phyloP scores from a whole-genome alignment of 345 rosid genomes.

The Excoecaria cochinchinensis region DNA sequence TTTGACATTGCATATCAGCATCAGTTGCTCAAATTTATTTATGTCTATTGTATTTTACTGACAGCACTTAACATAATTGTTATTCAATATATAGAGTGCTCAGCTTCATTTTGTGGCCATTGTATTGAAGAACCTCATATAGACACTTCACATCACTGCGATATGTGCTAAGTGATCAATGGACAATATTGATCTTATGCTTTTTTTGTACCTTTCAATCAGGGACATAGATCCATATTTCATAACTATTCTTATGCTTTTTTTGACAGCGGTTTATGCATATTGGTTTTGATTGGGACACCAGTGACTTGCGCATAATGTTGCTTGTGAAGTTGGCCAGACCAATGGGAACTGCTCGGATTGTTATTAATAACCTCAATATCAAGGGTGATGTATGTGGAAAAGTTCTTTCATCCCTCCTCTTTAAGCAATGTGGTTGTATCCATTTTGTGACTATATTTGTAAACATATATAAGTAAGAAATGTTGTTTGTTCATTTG shows the following conservation, averaged over 20 bases:
- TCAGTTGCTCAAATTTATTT: not conserved
- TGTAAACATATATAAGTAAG: not conserved
- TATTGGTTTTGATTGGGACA: slow-evolving; percentile 84
- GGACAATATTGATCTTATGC: slow-evolving; percentile 7
- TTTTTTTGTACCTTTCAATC: not conserved
- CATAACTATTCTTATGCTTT: slow-evolving; percentile 9
- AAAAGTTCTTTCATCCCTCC: not conserved
- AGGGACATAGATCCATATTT: slow-evolving; percentile 12
- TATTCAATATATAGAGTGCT: not conserved
- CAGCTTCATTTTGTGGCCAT: not conserved
- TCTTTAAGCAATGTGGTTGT: not conserved
- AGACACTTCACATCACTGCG: not conserved
- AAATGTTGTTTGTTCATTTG: not conserved
- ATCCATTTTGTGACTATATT: not conserved
- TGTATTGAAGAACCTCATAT: not conserved
- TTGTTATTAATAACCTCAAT: slow-evolving; percentile 84
- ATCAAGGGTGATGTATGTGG: slow-evolving; percentile 91
- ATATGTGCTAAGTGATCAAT: not conserved
- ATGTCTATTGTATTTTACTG: not conserved
- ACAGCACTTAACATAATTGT: too few relatives aligned
- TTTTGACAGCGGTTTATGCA: slow-evolving; percentile 65
- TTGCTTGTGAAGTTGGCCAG: slow-evolving; percentile 81
- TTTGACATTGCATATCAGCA: not conserved
- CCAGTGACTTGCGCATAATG: slow-evolving; percentile 77
- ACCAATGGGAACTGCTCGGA: slow-evolving; percentile 84